Evolutionary conservation across 1,139 yeast species (phyloP), one percentile per base, ranked within the genome.

Genomic region (Debaryomyces robertsiae): DNA sequence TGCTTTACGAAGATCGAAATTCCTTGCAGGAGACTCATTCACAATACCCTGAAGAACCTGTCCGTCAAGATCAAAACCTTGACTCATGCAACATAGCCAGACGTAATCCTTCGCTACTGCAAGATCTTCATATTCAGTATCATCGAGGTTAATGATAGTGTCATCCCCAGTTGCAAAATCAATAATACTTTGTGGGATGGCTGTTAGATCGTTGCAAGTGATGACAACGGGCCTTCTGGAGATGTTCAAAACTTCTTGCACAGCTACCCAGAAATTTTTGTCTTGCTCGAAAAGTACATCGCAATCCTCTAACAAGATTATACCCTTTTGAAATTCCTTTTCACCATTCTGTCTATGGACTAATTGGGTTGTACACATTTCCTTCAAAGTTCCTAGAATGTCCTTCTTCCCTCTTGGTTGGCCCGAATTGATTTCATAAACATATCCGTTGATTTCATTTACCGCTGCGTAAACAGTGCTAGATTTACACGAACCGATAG

Each of bases 211-310:
- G 11, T 74, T 71, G 52, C 96, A 89, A 0, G 95, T 88, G 19
- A 93, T 55, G 1, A 91, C 75, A 1, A 93, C 77, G 0, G 98
- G 98, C 37, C 96, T 68, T 50, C 91, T 73, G 0, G 95, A 79
- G 23, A 79, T 77, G 30, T 75, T 70, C 28, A 89, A 63, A 11
- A 89, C 71, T 43, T 80, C 83, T 36, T 76, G 79, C 3, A 90
- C 75, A 1, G 84, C 82, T 1, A 71, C 58, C 97, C 98, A 93
- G 55, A 93, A 91, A 1, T 81, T 80, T 48, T 75, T 77, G 50
- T 90, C 96, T 37, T 81, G 86, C 44, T 84, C 93, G 53, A 84
- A 89, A 22, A 91, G 60, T 10, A 88, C 69, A 58, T 93, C 96
- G 19, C 87, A 91, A 52, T 93, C 97, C 53, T 91, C 97, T 40